Evolutionary conservation across 441 rosid genomes (phyloP), one percentile per base, ranked within the genome.

Genomic region (Melastoma candidum): DNA sequence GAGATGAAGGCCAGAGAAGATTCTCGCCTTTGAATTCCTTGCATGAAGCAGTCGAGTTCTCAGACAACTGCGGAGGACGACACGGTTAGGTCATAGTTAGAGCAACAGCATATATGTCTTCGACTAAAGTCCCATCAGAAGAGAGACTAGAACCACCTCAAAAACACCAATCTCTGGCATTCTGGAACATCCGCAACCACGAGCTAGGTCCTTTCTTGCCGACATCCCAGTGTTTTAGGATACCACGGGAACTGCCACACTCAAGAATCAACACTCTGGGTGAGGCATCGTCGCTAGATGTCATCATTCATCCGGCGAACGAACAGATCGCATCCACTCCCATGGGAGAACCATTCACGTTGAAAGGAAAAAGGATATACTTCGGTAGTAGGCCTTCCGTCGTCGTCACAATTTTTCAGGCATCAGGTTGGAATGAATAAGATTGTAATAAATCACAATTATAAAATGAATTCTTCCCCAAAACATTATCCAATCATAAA

Each of bases 201-300:
- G 95, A 93, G 64, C 93, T 81, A 7, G 93, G 88, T 11, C 97
- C 88, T 52, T 64, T 75, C 71, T 74, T 80, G 54, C 77, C 85
- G 60, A 82, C 77, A 24, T 68, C 57, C 98, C 96, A 93, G 60
- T 80, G 59, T 61, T 55, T 78, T 4, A 17, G 96, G 98, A 59
- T 84, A 93, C 98, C 98, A 89, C 0, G 98, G 98, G 60, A 61
- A 88, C 54, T 93, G 98, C 98, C 97, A 93, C 98, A 93, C n/a
- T 93, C 79, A 93, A 66, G 77, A 88, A 93, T 74, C 96, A 93
- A 12, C 97, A 82, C 56, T 93, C 98, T 2, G 98, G 98, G 68
- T 88, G 98, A 64, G 98, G 98, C 98, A 93, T 93, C 98, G 88
- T 84, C 0, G 96, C 98, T 7, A 93, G 77, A 75, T 93, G 97